phyloP scores from a whole-genome alignment of 257 asterid species.

The Marsdenia floribunda region DNA sequence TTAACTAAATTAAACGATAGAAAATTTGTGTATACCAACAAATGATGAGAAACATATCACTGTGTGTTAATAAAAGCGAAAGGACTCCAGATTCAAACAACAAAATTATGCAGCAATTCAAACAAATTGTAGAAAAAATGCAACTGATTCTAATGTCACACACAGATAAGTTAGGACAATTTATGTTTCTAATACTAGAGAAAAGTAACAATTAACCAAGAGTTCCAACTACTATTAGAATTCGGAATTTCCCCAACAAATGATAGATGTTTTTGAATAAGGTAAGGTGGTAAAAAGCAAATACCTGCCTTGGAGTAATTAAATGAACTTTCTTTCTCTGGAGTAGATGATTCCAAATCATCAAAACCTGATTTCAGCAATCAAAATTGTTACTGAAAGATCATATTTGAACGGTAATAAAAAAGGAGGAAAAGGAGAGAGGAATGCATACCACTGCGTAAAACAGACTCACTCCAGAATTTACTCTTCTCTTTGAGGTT shows the following conservation, averaged over 20 bases:
- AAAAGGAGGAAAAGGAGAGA: slow-evolving; percentile 8
- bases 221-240: neutral
- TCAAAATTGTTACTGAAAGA: slow-evolving; percentile 13
- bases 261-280: neutral
- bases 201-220: neutral
- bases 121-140: neutral
- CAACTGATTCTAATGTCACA: neutral
- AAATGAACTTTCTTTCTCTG: slow-evolving; percentile 43
- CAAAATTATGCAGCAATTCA: neutral
- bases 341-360: slow-evolving; percentile 73
- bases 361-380: slow-evolving; percentile 44
- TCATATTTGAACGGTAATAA: neutral
- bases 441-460: slow-evolving; percentile 57
- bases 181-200: neutral
- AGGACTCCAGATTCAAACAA: neutral
- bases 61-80: neutral
- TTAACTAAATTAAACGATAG: neutral
- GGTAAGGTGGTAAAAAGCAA: slow-evolving; percentile 23
- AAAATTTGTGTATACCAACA: neutral
- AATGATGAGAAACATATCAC: neutral
- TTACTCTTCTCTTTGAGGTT: slow-evolving; percentile 90
- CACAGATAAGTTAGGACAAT: neutral
- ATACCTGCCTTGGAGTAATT: slow-evolving; percentile 99
- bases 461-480: slow-evolving; percentile 93
- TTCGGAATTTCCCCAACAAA: neutral